Base-by-base conservation (phyloP, 2,329 filamentous ascomycete genomes). In the Ascochyta lentis region DNA sequence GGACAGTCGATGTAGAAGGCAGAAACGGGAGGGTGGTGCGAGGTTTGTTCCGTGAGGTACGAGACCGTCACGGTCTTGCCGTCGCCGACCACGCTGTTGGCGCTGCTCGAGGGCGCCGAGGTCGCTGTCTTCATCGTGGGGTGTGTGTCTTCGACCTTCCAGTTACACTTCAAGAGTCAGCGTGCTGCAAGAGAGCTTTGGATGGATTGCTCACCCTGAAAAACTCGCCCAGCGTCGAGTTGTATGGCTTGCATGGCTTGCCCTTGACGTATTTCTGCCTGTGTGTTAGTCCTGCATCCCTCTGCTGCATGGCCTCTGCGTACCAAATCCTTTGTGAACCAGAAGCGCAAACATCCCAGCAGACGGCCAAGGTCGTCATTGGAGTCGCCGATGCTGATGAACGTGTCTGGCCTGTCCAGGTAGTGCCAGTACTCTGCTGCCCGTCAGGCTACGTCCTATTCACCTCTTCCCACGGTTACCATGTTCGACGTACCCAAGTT, bases 241-340 rank as follows among this genome's bases (percentile, higher is more conserved):
- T 99, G 80, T 99, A 99, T 10, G 95, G 95, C 78, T 99, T 99
- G 86, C 94, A 98, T 39, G 95, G 95, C 80, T 93, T 96, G 57
- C 94, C 94, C 80, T 98, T 98, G 75, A 96, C 91, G 71, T 98
- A 99, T 85, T 99, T 99, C 84, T 87, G 56, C 39, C 47, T 40
- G 15, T n/a, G 34, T 24, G 40, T 68, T 46, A 69, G 70, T 64
- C 66, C 63, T 54, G 49, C 44, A 40, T 35, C 26, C 3, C 33
- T 12, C 15, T 33, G 31, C 27, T 35, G 12, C 31, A 19, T 24
- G 23, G 22, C 24, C 23, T 52, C 39, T 63, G 73, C 73, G 64
- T 79, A 86, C 84, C 77, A 99, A 77, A 76, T 99, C 95, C 77
- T 99, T 99, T 60, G 95, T 98, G 70, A 98, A 96, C 95, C 95